Percentiles rank a stretch among this genome's conserved stretches.
phyloP scores from a whole-genome alignment of 257 asterid genomes.

The Euphrasia confusa region DNA sequence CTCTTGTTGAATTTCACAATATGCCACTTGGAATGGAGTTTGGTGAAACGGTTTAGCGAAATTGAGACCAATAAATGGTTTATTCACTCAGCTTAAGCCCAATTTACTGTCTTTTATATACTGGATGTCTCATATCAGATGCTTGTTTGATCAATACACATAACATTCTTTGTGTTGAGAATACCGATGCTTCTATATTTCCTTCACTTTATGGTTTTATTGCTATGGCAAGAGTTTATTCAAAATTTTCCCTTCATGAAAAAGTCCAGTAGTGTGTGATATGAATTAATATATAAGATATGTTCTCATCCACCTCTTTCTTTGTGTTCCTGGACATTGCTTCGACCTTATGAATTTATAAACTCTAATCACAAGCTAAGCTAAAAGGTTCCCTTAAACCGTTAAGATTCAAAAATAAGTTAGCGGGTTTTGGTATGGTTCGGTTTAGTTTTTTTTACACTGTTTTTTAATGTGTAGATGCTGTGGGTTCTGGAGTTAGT shows the following conservation, averaged over 20 bases:
- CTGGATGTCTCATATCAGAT: neutral
- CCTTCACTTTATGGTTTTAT: neutral
- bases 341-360: neutral
- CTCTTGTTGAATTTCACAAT: neutral
- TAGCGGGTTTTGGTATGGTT: neutral
- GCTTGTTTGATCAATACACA: neutral
- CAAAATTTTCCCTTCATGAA: too few species aligned
- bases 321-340: neutral
- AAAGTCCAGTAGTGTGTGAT: too few species aligned
- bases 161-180: neutral
- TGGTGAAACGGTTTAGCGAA: neutral
- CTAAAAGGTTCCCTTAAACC: neutral
- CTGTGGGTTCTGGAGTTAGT: neutral
- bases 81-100: neutral
- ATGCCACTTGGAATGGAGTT: neutral
- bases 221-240: too few species aligned
- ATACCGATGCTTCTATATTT: neutral
- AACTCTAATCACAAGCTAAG: neutral
- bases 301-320: neutral
- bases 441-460: neutral
- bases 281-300: too few species aligned
- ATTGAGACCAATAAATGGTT: neutral
- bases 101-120: neutral
- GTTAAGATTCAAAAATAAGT: neutral
- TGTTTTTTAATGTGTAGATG: neutral